These are phyloP conservation scores for Allantophomopsis lycopodina DNA, from an alignment of 2,329 filamentous ascomycete species.

Conservation along the genomic window DNA sequence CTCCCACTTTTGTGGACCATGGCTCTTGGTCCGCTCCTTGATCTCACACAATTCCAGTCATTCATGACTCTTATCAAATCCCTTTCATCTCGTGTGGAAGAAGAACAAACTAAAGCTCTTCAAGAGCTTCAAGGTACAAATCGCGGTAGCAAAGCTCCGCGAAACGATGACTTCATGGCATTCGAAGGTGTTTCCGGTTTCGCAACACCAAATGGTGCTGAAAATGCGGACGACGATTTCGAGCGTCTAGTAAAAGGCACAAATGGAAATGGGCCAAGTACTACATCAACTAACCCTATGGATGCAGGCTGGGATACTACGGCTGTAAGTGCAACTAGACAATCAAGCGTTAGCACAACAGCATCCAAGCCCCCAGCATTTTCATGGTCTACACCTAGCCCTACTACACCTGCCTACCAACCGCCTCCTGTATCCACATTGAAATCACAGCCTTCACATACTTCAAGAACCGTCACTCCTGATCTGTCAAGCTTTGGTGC, in stretches of 20 bases:
- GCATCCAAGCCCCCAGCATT: slow-evolving; percentile 33
- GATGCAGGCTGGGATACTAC: slow-evolving; percentile 35
- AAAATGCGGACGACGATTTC: slow-evolving; percentile 70
- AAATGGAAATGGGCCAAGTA: slow-evolving; percentile 14
- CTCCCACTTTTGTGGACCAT: slow-evolving; percentile 85
- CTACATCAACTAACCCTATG: slow-evolving; percentile 22
- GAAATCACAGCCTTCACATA: slow-evolving; percentile 18
- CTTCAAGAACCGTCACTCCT: slow-evolving; percentile 43
- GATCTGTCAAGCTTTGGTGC: slow-evolving; percentile 40
- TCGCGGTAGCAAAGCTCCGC: slow-evolving; percentile 31
- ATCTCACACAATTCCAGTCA: slow-evolving; percentile 73
- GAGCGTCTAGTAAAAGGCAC: slow-evolving; percentile 79
- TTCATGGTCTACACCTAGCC: slow-evolving; percentile 48
- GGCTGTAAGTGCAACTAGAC: slow-evolving; percentile 19
- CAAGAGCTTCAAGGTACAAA: slow-evolving; percentile 61
- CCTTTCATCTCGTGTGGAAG: slow-evolving; percentile 68
- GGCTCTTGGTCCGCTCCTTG: slow-evolving; percentile 77
- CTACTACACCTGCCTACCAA: slow-evolving; percentile 19
- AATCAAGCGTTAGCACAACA: slow-evolving; percentile 18
- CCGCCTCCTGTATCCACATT: slow-evolving; percentile 10
- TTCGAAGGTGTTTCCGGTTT: slow-evolving; percentile 50
- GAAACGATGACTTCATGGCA: slow-evolving; percentile 54
- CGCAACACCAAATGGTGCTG: slow-evolving; percentile 33
- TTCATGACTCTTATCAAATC: slow-evolving; percentile 85
- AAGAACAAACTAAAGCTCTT: slow-evolving; percentile 78